phyloP scores from a whole-genome alignment of 257 asterid species.

The Solanum rostratum region DNA sequence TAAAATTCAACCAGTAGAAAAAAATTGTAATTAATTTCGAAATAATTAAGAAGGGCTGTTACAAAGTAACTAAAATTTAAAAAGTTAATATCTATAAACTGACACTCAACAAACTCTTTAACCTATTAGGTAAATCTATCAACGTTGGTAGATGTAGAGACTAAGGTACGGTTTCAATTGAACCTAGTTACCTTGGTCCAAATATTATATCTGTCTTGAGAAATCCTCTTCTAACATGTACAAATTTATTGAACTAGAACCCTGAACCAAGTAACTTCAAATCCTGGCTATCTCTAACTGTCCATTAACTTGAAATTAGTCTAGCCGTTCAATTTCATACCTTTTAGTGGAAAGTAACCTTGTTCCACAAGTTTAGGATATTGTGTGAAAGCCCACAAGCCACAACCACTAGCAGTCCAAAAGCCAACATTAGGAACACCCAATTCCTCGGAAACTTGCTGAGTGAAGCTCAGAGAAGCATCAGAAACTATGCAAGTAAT shows the following conservation, averaged over 20 bases:
- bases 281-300: neutral
- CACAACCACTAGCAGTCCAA: conserved; percentile 12
- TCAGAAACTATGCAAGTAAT: conserved; percentile 15
- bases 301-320: neutral
- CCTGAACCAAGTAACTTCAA: too few species aligned
- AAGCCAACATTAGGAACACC: conserved; percentile 7
- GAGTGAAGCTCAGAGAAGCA: conserved; percentile 8
- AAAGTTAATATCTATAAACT: neutral
- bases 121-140: neutral
- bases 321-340: neutral
- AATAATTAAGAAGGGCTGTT: neutral
- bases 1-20: neutral
- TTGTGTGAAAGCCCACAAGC: conserved; percentile 1
- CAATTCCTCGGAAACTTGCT: conserved; percentile 1
- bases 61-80: neutral
- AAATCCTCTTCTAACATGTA: too few species aligned
- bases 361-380: conserved; percentile 2
- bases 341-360: conserved; percentile 12
- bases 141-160: too few species aligned
- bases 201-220: too few species aligned
- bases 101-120: too few species aligned
- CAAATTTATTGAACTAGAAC: too few species aligned
- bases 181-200: too few species aligned
- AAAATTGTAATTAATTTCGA: neutral
- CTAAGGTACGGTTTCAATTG: too few species aligned